Percentiles rank a stretch among this genome's conserved stretches.
These are phyloP conservation scores for Naganishia liquefaciens DNA, from an alignment of 1,284 basidiomycete species.

Conservation along the genomic window DNA sequence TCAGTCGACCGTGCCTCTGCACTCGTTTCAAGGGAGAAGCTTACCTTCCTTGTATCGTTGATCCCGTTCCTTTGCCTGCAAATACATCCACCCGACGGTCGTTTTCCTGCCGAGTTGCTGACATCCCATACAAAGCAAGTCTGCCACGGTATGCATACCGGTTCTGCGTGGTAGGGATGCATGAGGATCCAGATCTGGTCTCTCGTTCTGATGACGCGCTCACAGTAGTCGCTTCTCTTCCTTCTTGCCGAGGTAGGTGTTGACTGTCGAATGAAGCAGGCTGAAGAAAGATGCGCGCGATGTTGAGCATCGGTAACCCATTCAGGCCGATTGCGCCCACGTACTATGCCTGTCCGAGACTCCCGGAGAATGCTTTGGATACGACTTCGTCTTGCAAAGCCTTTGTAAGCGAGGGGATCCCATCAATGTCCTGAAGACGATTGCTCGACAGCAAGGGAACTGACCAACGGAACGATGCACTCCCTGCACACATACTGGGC, in stretches of 20 bases:
- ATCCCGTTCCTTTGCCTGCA: slow-evolving; percentile 49
- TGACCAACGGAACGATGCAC: slow-evolving; percentile 47
- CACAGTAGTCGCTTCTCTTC: slow-evolving; percentile 51
- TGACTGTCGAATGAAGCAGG: slow-evolving; percentile 53
- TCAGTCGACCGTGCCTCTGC: neutral
- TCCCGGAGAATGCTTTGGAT: slow-evolving; percentile 51
- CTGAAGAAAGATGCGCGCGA: slow-evolving; percentile 33
- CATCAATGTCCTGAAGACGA: neutral
- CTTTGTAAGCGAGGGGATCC: slow-evolving; percentile 30
- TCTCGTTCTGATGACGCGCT: slow-evolving; percentile 25
- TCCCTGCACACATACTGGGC: slow-evolving; percentile 48
- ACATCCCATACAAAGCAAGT: slow-evolving; percentile 49
- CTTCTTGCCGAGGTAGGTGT: slow-evolving; percentile 48
- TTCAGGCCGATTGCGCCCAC: slow-evolving; percentile 27
- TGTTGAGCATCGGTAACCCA: neutral
- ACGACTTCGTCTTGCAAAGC: slow-evolving; percentile 53
- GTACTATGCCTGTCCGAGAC: slow-evolving; percentile 52
- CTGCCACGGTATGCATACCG: slow-evolving; percentile 52
- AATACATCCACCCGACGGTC: slow-evolving; percentile 52
- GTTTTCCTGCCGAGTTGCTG: slow-evolving; percentile 30
- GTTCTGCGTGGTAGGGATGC: slow-evolving; percentile 40
- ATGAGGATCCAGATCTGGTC: neutral
- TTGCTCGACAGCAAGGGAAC: slow-evolving; percentile 32
- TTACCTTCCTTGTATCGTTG: slow-evolving; percentile 54
- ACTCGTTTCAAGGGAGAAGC: slow-evolving; percentile 3